Percentiles rank a stretch among this genome's conserved stretches.
Conservation (phyloP, 768 basidiomycete species). For the Hirschioporus abietinus region DNA sequence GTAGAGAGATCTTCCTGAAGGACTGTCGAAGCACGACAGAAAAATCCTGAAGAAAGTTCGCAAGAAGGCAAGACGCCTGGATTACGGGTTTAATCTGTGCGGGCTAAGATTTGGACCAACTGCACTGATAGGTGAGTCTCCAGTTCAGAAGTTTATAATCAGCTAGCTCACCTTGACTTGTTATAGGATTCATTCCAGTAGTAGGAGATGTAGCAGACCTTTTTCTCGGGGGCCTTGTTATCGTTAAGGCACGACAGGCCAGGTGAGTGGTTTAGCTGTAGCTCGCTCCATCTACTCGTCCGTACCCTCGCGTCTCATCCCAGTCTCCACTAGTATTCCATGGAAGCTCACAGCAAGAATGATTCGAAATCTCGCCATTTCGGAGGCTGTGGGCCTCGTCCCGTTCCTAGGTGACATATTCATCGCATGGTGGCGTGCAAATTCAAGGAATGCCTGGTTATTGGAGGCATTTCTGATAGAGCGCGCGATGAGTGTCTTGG, state of each 20-base stretch:
- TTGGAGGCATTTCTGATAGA: conserved; percentile 70
- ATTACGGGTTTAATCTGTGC: conserved; percentile 77
- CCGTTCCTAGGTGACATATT: conserved; percentile 74
- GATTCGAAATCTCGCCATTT: conserved; percentile 70
- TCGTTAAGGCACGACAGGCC: conserved; percentile 69
- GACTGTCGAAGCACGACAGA: conserved; percentile 70
- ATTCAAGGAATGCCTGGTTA: conserved; percentile 81
- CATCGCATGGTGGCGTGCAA: conserved; percentile 78
- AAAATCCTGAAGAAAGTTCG: conserved; percentile 72
- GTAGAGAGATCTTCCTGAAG: conserved; percentile 67
- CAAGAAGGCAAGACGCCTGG: conserved; percentile 76
- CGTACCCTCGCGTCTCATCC: not conserved
- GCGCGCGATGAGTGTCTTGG: not conserved
- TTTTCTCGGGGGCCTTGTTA: conserved; percentile 70
- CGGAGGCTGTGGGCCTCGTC: conserved; percentile 59
- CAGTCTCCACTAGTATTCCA: conserved; percentile 34
- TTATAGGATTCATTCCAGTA: conserved; percentile 56
- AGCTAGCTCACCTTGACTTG: not conserved
- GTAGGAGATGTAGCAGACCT: conserved; percentile 63
- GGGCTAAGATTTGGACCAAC: conserved; percentile 82
- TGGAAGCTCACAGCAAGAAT: conserved; percentile 66
- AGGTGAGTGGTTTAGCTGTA: conserved; percentile 38
- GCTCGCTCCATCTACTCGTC: not conserved
- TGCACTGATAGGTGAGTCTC: conserved; percentile 42
- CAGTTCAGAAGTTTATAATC: not conserved